These are phyloP conservation scores for Hortaea werneckii DNA, from an alignment of 2,329 filamentous ascomycete genomes.

Conservation along the genomic window DNA sequence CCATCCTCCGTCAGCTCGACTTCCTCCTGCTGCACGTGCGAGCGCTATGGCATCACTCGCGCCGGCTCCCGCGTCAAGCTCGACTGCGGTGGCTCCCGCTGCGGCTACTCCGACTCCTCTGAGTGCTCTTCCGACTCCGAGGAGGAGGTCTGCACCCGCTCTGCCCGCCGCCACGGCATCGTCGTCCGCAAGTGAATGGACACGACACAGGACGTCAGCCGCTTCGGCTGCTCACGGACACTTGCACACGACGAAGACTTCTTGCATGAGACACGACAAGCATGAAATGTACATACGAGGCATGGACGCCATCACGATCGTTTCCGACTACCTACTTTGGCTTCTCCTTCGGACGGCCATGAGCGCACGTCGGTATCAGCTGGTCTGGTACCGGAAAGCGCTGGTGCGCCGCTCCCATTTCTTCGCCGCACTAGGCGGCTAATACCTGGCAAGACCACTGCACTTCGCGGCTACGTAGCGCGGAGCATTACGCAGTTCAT, in stretches of 20 bases:
- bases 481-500: background rate
- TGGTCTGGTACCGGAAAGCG: constrained; percentile 5
- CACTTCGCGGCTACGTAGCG: background rate
- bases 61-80: constrained; percentile 84
- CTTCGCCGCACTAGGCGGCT: background rate
- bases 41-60: constrained; percentile 93
- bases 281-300: constrained; percentile 2
- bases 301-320: constrained; percentile 2
- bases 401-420: background rate
- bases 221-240: background rate
- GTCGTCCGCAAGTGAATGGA: constrained; percentile 26
- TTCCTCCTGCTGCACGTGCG: constrained; percentile 67
- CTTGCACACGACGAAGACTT: background rate
- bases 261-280: constrained; percentile 1
- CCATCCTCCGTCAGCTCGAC: constrained; percentile 44
- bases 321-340: constrained; percentile 2
- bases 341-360: constrained; percentile 2
- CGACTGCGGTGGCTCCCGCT: constrained; percentile 83
- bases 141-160: constrained; percentile 32
- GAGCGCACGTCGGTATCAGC: constrained; percentile 5
- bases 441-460: background rate
- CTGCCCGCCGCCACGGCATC: constrained; percentile 37
- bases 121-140: constrained; percentile 61
- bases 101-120: constrained; percentile 63
- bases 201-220: background rate